Evolutionary conservation across 495 filamentous ascomycete species (phyloP).

Genomic region (Penicillium bovifimosum): DNA sequence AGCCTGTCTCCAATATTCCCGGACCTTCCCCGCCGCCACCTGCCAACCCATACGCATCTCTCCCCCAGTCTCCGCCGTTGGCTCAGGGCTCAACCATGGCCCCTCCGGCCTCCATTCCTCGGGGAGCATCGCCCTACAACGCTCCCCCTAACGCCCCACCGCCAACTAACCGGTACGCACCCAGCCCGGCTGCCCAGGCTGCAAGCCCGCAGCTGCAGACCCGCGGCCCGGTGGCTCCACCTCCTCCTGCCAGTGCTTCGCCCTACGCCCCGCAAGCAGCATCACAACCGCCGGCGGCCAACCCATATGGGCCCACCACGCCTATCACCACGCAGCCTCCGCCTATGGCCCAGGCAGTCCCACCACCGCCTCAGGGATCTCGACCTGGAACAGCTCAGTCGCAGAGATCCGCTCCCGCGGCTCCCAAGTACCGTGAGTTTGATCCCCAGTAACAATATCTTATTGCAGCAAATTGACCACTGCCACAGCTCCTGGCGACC

Average conservation of each 20-base stretch:
- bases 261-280: slow-evolving; percentile 54
- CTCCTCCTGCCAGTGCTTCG: slow-evolving; percentile 48
- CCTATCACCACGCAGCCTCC: slow-evolving; percentile 37
- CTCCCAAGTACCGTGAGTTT: slow-evolving; percentile 64
- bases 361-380: slow-evolving; percentile 38
- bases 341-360: slow-evolving; percentile 36
- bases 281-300: slow-evolving; percentile 33
- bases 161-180: slow-evolving; percentile 79
- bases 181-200: slow-evolving; percentile 60
- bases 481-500: slow-evolving; percentile 67
- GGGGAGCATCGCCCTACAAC: slow-evolving; percentile 86
- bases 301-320: slow-evolving; percentile 43
- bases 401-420: slow-evolving; percentile 40
- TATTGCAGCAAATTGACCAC: slow-evolving; percentile 15
- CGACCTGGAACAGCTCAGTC: slow-evolving; percentile 50
- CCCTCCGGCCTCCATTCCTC: slow-evolving; percentile 53
- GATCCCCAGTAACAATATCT: background rate
- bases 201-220: slow-evolving; percentile 37
- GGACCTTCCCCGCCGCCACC: slow-evolving; percentile 53
- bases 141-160: slow-evolving; percentile 69
- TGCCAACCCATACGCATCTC: slow-evolving; percentile 65
- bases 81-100: slow-evolving; percentile 26
- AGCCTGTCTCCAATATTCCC: slow-evolving; percentile 36
- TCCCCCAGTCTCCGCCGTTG: slow-evolving; percentile 35
- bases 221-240: slow-evolving; percentile 43